These are phyloP conservation scores for Beauveria brongniartii DNA, from an alignment of 2,329 filamentous ascomycete species.

Conservation along the genomic window DNA sequence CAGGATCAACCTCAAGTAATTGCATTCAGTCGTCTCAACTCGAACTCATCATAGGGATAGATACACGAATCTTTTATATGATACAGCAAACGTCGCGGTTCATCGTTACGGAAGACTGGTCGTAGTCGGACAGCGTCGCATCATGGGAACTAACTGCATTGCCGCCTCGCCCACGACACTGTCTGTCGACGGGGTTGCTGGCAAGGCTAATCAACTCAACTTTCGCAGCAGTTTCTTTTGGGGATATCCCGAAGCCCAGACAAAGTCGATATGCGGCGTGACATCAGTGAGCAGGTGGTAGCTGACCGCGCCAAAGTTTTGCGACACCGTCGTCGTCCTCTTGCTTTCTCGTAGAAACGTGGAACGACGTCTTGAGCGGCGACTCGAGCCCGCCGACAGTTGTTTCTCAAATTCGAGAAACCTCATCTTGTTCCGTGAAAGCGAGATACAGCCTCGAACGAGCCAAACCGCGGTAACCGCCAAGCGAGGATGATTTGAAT, in stretches of 20 bases:
- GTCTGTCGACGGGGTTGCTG: slow-evolving; percentile 8
- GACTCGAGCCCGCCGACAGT: slow-evolving; percentile 28
- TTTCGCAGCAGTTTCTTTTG: slow-evolving; percentile 26
- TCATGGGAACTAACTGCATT: too few species aligned
- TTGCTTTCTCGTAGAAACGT: slow-evolving; percentile 34
- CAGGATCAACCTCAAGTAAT: too few species aligned
- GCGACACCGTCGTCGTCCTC: slow-evolving; percentile 16
- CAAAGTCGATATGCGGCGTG: slow-evolving; percentile 29
- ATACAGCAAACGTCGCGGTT: too few species aligned
- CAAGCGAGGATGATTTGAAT: too few species aligned
- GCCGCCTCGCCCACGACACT: slow-evolving; percentile 28
- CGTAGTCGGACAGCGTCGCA: too few species aligned
- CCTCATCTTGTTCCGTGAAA: slow-evolving; percentile 36
- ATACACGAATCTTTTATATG: too few species aligned
- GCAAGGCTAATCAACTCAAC: slow-evolving; percentile 21
- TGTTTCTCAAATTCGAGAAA: slow-evolving; percentile 24
- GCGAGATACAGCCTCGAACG: slow-evolving; percentile 36
- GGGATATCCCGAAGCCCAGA: slow-evolving; percentile 27
- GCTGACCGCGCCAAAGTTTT: slow-evolving; percentile 26
- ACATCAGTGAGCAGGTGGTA: slow-evolving; percentile 30
- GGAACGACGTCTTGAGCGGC: slow-evolving; percentile 29
- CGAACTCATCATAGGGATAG: too few species aligned
- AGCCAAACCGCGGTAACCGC: slow-evolving; percentile 33
- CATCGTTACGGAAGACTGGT: too few species aligned
- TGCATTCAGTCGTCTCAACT: too few species aligned